Evolutionary conservation across 2,329 filamentous ascomycete species (phyloP).

Genomic region (Cladosporium velox): DNA sequence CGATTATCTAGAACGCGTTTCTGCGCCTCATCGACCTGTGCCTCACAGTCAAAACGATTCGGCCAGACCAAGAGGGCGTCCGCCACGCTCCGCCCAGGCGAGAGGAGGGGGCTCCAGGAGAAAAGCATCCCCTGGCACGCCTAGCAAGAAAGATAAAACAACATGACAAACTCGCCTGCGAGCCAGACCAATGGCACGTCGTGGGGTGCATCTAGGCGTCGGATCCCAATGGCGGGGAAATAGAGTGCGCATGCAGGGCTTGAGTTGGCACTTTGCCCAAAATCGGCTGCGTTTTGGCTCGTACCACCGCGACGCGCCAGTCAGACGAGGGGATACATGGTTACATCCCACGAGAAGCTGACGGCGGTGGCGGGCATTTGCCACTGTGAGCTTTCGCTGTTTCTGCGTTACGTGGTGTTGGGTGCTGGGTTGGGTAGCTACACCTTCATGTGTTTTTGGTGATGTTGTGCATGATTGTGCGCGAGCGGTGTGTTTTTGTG

Average conservation of each 20-base stretch:
- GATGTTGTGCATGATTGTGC: neutral
- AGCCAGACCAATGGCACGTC: neutral
- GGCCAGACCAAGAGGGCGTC: neutral
- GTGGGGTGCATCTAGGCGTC: neutral
- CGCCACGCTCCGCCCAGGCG: neutral
- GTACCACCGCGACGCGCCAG: constrained; percentile 8
- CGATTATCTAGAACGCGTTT: neutral
- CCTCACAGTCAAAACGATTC: neutral
- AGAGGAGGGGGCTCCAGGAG: neutral
- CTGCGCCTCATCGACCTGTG: neutral
- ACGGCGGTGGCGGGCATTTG: constrained; percentile 6
- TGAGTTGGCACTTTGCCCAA: constrained; percentile 11
- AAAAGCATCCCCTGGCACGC: neutral
- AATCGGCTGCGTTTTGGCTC: neutral
- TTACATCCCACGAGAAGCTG: constrained; percentile 13
- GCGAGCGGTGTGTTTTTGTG: neutral
- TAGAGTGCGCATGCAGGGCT: neutral
- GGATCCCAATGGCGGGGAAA: constrained; percentile 13
- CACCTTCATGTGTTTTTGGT: constrained; percentile 1
- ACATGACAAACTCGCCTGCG: neutral
- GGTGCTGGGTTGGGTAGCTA: constrained; percentile 1
- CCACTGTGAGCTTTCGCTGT: neutral
- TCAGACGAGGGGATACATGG: constrained; percentile 6
- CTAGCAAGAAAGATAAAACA: neutral
- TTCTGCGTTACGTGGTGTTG: neutral